Conservation (phyloP, 164 flowering plant genomes). For the Stephania cephalantha region DNA sequence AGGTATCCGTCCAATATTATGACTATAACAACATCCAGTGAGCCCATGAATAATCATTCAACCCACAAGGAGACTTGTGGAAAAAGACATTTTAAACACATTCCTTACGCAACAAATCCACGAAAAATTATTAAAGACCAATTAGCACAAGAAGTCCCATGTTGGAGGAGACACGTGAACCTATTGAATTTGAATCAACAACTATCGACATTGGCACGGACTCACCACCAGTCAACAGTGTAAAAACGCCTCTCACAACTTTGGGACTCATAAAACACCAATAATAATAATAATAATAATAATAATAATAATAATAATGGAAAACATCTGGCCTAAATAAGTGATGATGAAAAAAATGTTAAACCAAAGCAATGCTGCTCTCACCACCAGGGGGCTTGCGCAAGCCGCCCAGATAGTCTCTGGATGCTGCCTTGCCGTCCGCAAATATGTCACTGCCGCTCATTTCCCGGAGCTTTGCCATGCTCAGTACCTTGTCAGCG, state of each 20-base stretch:
- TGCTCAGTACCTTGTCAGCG: constrained; percentile 73
- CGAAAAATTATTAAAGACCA: no score
- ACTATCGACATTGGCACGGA: neutral
- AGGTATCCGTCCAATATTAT: neutral
- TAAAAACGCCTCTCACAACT: neutral
- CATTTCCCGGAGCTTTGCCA: constrained; percentile 81
- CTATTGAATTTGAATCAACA: neutral
- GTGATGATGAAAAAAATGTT: constrained; percentile 8
- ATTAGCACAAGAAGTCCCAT: neutral
- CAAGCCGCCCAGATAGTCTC: constrained; percentile 86
- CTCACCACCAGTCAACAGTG: neutral
- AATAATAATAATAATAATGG: neutral
- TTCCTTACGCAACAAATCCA: neutral
- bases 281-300: no score
- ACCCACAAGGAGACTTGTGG: neutral
- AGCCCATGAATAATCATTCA: neutral
- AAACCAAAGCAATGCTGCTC: constrained; percentile 92
- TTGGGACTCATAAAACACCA: neutral
- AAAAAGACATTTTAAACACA: neutral
- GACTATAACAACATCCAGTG: neutral
- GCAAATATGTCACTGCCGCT: constrained; percentile 88
- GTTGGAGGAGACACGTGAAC: neutral
- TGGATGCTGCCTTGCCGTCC: constrained; percentile 67
- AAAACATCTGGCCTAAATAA: neutral
- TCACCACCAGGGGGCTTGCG: constrained; percentile 99